Evolutionary conservation across 2,329 filamentous ascomycete genomes (phyloP).

Genomic region (Clonostachys rhizophaga): DNA sequence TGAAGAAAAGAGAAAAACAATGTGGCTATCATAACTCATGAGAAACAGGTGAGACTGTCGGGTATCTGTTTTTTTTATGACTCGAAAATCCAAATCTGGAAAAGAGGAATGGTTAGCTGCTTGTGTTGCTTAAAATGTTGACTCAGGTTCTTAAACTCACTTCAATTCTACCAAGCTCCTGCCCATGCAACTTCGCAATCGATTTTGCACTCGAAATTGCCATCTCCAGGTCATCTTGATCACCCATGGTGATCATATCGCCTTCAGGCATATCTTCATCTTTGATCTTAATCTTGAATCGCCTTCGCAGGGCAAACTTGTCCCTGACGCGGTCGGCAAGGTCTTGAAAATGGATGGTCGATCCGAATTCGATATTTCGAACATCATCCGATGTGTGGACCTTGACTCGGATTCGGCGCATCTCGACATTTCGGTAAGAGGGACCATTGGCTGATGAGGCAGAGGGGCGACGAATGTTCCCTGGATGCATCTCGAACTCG

Average conservation of each 20-base stretch:
- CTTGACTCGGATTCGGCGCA: slow-evolving; percentile 83
- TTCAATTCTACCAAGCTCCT: slow-evolving; percentile 91
- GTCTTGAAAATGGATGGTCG: slow-evolving; percentile 68
- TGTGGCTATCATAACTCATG: not conserved
- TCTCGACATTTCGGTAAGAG: slow-evolving; percentile 58
- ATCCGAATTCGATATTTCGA: slow-evolving; percentile 82
- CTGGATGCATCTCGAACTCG: slow-evolving; percentile 75
- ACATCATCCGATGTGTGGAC: slow-evolving; percentile 86
- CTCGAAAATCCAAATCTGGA: slow-evolving; percentile 43
- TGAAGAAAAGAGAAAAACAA: not conserved
- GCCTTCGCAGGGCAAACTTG: slow-evolving; percentile 75
- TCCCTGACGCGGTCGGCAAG: slow-evolving; percentile 76
- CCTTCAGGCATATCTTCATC: slow-evolving; percentile 73
- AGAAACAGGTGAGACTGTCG: slow-evolving; percentile 4
- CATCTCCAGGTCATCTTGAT: slow-evolving; percentile 94
- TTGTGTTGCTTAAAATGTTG: slow-evolving; percentile 11
- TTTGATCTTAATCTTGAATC: slow-evolving; percentile 84
- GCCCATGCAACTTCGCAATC: slow-evolving; percentile 65
- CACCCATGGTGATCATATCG: slow-evolving; percentile 95
- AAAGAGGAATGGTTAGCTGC: slow-evolving; percentile 8
- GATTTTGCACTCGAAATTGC: slow-evolving; percentile 67
- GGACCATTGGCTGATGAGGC: slow-evolving; percentile 45
- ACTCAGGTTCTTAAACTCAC: slow-evolving; percentile 44
- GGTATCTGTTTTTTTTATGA: slow-evolving; percentile 18
- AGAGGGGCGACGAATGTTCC: slow-evolving; percentile 33